phyloP scores from a whole-genome alignment of 2,329 filamentous ascomycete species.

The Thielaviopsis euricoi region DNA sequence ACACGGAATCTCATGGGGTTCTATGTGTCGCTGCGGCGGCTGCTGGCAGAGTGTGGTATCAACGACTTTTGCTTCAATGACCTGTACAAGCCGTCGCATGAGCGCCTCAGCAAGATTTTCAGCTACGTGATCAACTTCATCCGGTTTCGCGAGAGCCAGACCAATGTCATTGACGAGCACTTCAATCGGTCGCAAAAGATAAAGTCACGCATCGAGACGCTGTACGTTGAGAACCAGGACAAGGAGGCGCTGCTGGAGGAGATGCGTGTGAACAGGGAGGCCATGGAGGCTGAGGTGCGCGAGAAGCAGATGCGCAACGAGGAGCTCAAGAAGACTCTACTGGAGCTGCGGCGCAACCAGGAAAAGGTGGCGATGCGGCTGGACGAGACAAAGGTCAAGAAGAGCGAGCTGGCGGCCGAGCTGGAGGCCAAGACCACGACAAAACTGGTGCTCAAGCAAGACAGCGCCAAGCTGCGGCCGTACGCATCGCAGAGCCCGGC shows the following conservation, averaged over 20 bases:
- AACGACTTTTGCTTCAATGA: slow-evolving; percentile 89
- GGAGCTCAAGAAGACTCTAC: slow-evolving; percentile 64
- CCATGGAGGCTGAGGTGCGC: slow-evolving; percentile 64
- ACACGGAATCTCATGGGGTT: slow-evolving; percentile 93
- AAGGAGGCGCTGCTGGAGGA: slow-evolving; percentile 66
- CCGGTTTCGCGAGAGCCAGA: slow-evolving; percentile 87
- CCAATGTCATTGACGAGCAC: slow-evolving; percentile 75
- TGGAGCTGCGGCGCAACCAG: slow-evolving; percentile 68
- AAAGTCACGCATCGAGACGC: slow-evolving; percentile 71
- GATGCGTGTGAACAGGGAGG: slow-evolving; percentile 62
- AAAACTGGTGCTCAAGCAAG: slow-evolving; percentile 58
- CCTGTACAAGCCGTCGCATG: slow-evolving; percentile 77
- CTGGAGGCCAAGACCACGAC: slow-evolving; percentile 57
- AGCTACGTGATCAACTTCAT: slow-evolving; percentile 99
- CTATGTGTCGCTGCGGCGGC: slow-evolving; percentile 63
- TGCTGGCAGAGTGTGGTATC: slow-evolving; percentile 79
- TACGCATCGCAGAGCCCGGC: slow-evolving; percentile 84
- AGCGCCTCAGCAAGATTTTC: slow-evolving; percentile 84
- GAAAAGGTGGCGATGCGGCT: slow-evolving; percentile 69
- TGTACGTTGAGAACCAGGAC: slow-evolving; percentile 75
- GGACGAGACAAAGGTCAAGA: slow-evolving; percentile 68
- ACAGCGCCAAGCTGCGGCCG: slow-evolving; percentile 75
- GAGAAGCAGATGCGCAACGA: slow-evolving; percentile 79
- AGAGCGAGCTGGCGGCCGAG: slow-evolving; percentile 53
- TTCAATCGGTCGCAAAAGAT: slow-evolving; percentile 81